These are phyloP conservation scores for Botrytis byssoidea DNA, from an alignment of 2,329 filamentous ascomycete species.

Conservation along the genomic window DNA sequence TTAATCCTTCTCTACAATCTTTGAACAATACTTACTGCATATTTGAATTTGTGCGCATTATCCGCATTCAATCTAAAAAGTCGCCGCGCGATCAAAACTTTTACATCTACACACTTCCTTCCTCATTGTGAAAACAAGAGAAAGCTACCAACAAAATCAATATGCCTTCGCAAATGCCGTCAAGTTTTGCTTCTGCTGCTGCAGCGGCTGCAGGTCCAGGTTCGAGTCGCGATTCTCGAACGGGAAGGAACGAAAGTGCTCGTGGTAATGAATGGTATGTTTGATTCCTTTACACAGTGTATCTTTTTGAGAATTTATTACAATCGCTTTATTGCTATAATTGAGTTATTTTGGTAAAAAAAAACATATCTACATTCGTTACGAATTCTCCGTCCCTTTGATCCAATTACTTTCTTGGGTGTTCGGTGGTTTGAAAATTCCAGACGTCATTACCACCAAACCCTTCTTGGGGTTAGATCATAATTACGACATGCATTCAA, in stretches of 20 bases:
- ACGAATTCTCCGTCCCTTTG: background rate
- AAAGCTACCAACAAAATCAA: slow-evolving; percentile 15
- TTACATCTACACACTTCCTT: background rate
- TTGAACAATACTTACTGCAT: background rate
- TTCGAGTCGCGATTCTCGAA: slow-evolving; percentile 58
- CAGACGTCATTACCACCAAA: slow-evolving; percentile 11
- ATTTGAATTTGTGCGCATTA: slow-evolving; percentile 19
- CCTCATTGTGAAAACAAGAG: slow-evolving; percentile 3
- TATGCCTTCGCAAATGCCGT: slow-evolving; percentile 53
- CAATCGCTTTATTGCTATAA: background rate
- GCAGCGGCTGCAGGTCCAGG: slow-evolving; percentile 56
- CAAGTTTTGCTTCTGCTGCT: slow-evolving; percentile 81
- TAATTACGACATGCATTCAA: background rate
- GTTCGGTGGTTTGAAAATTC: background rate
- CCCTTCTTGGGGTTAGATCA: background rate
- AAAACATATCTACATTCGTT: background rate
- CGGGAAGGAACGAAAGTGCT: slow-evolving; percentile 44
- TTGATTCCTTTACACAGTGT: background rate
- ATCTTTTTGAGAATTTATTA: background rate
- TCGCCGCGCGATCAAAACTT: slow-evolving; percentile 16
- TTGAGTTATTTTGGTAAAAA: background rate
- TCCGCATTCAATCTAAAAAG: slow-evolving; percentile 1
- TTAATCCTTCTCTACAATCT: slow-evolving; percentile 8
- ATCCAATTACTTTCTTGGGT: background rate
- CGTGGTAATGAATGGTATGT: slow-evolving; percentile 70